phyloP scores from a whole-genome alignment of 163 green algal genomes.

The Scenedesmus sp. region DNA sequence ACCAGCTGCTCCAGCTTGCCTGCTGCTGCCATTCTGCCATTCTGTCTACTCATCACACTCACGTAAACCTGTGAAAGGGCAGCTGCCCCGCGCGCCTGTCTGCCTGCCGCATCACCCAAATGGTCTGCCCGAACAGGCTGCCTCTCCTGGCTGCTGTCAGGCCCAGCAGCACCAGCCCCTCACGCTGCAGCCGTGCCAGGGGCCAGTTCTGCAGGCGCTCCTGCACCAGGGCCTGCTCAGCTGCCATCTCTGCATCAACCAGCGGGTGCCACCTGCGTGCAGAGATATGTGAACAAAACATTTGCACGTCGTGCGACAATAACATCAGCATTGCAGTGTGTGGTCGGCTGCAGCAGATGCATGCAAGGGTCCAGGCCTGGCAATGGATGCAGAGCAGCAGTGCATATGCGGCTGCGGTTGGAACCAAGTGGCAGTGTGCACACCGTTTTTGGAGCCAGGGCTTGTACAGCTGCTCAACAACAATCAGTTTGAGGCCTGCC shows the following conservation, averaged over 20 bases:
- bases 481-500: too few relatives aligned
- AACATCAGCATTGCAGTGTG: too few relatives aligned
- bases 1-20: neutral
- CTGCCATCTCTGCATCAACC: constrained; percentile 58
- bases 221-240: constrained; percentile 56
- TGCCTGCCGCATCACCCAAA: constrained; percentile 46
- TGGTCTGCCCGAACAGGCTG: constrained; percentile 48
- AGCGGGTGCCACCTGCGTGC: constrained; percentile 49
- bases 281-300: neutral
- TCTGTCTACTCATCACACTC: neutral
- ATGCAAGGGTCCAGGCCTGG: too few relatives aligned
- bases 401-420: too few relatives aligned
- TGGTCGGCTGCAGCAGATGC: too few relatives aligned
- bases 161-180: constrained; percentile 52
- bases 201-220: constrained; percentile 53
- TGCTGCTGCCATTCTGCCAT: too few relatives aligned
- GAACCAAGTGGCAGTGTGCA: too few relatives aligned
- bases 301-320: neutral
- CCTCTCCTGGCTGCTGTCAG: constrained; percentile 40
- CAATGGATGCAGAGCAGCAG: too few relatives aligned
- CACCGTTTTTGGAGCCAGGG: too few relatives aligned
- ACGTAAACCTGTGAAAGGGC: constrained; percentile 61
- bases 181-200: constrained; percentile 40
- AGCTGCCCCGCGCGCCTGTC: constrained; percentile 36
- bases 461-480: too few relatives aligned